These are phyloP conservation scores for Aureobasidium sp. DNA, from an alignment of 2,329 filamentous ascomycete species.

Conservation along the genomic window DNA sequence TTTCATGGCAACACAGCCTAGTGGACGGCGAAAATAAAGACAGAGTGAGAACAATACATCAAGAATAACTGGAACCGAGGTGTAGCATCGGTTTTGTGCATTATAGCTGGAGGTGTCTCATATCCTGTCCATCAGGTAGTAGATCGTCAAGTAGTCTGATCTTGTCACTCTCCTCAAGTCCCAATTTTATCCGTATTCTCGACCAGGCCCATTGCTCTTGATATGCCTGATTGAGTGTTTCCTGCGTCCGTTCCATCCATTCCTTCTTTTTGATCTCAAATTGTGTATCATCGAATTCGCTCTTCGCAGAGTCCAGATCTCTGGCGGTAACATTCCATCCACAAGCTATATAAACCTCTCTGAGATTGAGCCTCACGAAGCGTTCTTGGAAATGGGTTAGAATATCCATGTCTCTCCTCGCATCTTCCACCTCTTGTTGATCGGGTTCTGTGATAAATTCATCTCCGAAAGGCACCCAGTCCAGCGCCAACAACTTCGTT, in stretches of 20 bases:
- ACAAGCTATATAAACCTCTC: background rate
- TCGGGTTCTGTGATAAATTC: background rate
- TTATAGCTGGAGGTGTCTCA: too few relatives aligned
- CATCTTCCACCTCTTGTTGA: background rate
- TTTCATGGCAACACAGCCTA: too few relatives aligned
- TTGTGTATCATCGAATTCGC: background rate
- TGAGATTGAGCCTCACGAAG: background rate
- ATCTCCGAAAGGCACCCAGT: slow-evolving; percentile 12
- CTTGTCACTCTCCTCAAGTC: too few relatives aligned
- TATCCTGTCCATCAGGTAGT: too few relatives aligned
- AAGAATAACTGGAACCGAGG: too few relatives aligned
- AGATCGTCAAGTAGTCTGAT: too few relatives aligned
- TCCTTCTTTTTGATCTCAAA: background rate
- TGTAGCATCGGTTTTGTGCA: too few relatives aligned
- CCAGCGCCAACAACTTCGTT: background rate
- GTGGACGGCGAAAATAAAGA: too few relatives aligned
- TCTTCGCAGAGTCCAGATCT: slow-evolving; percentile 19
- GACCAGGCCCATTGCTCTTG: too few relatives aligned
- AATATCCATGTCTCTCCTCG: background rate
- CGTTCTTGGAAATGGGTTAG: background rate
- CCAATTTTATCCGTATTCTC: too few relatives aligned
- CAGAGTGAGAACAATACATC: too few relatives aligned
- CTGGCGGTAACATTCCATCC: slow-evolving; percentile 20
- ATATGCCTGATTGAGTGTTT: too few relatives aligned
- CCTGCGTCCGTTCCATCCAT: background rate